Conservation (phyloP, 176 grass and related monocot genomes). For the Bolboschoenus planiculmis region DNA sequence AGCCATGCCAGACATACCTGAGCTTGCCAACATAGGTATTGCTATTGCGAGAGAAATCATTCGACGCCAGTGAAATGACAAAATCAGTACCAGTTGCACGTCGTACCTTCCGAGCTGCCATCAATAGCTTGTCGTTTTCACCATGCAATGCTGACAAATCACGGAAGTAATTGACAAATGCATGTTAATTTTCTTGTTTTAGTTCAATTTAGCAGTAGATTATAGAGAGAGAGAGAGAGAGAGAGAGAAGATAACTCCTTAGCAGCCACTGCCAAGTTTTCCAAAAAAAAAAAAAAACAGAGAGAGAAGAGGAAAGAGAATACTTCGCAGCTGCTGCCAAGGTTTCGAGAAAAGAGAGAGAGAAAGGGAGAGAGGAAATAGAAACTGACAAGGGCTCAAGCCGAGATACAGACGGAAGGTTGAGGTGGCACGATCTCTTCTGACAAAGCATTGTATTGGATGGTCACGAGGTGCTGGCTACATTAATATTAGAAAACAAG, state of each 20-base stretch:
- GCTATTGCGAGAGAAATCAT: constrained; percentile 87
- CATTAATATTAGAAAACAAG: constrained; percentile 15
- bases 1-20: constrained; percentile 34
- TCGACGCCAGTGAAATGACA: constrained; percentile 61
- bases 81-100: constrained; percentile 69
- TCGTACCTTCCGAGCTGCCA: constrained; percentile 85
- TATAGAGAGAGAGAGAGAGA: not conserved
- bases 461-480: constrained; percentile 68
- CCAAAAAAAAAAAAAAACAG: not conserved
- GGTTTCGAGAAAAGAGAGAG: not conserved
- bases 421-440: constrained; percentile 71
- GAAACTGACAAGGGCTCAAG: constrained; percentile 88
- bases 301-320: not conserved
- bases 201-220: not conserved
- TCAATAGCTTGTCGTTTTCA: constrained; percentile 84
- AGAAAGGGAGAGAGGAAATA: not conserved
- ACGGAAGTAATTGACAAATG: constrained; percentile 14
- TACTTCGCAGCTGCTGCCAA: not conserved
- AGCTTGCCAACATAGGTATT: constrained; percentile 95
- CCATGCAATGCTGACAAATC: constrained; percentile 60
- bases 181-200: not conserved
- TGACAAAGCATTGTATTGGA: constrained; percentile 92
- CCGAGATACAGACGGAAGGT: constrained; percentile 89
- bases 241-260: not conserved
- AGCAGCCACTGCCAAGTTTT: not conserved